Evolutionary conservation across 441 rosid species (phyloP), one percentile per base, ranked within the genome.

Genomic region (California macrophylla): DNA sequence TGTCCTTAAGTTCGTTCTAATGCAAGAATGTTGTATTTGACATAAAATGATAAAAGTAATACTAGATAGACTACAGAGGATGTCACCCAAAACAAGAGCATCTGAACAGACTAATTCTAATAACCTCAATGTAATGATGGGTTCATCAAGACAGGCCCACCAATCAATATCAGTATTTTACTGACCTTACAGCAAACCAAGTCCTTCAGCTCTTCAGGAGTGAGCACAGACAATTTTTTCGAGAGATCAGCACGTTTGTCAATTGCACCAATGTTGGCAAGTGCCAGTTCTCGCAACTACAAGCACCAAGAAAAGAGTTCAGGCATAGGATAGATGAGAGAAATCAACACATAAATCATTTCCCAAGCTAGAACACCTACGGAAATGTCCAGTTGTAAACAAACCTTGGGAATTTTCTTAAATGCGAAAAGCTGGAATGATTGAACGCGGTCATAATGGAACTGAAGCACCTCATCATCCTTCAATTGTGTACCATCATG

Each of bases 321-420:
- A 69, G 69, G 69, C 23, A 66, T 63, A 61, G 28, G 20, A 24
- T 21, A 56, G 34, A 25, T 30, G 4, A 15, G 63, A 68, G 67
- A 63, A 18, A 45, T 25, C 7, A 69, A 64, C 10, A 32, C 65
- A 50, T 32, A 38, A 74, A 67, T 32, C 21, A 25, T 68, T 73
- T 68, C 67, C 61, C 74, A 54, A 45, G 24, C 58, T 65, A 71
- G 24, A 38, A 36, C 9, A 62, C 21, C 38, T 13, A 38, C 67
- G 6, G 21, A 18, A 26, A 62, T 30, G 40, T 16, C 38, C 40
- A 28, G 20, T 29, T 62, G 36, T n/a, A 28, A 62, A 78, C 82
- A 62, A 40, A 94, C 98, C 98, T 91, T 89, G 1, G 98, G 98
- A 72, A 92, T 83, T 84, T 85, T 90, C 85, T 92, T 94, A 78